These are phyloP conservation scores for Blastobotrys muscicola DNA, from an alignment of 805 yeast genomes.

Conservation along the genomic window DNA sequence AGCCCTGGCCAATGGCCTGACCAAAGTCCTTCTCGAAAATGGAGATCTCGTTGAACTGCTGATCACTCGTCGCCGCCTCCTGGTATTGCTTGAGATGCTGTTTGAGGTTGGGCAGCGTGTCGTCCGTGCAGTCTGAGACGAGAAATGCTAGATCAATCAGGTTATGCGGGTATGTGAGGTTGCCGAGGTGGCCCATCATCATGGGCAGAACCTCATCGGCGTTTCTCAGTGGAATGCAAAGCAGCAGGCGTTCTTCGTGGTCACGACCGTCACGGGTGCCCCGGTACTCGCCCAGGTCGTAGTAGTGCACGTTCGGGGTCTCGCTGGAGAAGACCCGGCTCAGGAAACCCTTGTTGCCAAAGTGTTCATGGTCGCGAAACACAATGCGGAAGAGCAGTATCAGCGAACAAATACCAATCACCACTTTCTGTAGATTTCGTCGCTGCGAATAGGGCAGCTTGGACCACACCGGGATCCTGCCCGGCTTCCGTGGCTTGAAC, in stretches of 20 bases:
- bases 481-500: too few species aligned
- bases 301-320: slow-evolving; percentile 41
- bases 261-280: slow-evolving; percentile 70
- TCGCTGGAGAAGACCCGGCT: too few species aligned
- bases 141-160: slow-evolving; percentile 70
- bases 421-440: too few species aligned
- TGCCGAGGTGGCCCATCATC: slow-evolving; percentile 71
- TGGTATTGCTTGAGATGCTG: slow-evolving; percentile 32
- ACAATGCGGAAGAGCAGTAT: too few species aligned
- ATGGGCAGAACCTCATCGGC: slow-evolving; percentile 81
- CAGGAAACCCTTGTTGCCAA: too few species aligned
- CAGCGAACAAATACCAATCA: too few species aligned
- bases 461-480: too few species aligned
- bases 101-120: slow-evolving; percentile 59
- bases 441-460: too few species aligned
- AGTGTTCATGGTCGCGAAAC: too few species aligned
- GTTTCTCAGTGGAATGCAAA: slow-evolving; percentile 84
- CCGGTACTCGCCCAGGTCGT: slow-evolving; percentile 54
- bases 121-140: slow-evolving; percentile 81
- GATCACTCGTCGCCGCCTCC: neutral
- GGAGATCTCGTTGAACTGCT: slow-evolving; percentile 58
- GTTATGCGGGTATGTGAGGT: slow-evolving; percentile 71
- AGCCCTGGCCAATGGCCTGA: slow-evolving; percentile 84
- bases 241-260: slow-evolving; percentile 59
- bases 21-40: slow-evolving; percentile 90